Base-by-base conservation (phyloP, 345 rosid species). In the Geranium brycei region DNA sequence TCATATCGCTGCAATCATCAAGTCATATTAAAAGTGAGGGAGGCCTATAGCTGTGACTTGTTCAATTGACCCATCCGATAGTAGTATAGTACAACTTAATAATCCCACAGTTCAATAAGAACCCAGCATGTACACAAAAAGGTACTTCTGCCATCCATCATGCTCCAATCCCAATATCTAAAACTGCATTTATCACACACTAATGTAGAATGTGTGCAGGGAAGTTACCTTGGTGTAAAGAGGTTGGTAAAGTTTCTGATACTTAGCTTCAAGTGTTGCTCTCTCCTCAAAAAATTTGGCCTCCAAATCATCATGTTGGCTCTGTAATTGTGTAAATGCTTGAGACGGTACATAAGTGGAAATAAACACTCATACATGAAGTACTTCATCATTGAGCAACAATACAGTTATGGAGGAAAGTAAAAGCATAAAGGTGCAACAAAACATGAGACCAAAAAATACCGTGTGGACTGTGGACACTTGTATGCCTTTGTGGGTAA, bases 241-340 rank as follows among this genome's bases (percentile, higher is more conserved):
- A 30, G 99, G 99, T 73, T 86, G 90, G 61, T 90, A 93, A 51
- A 85, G 15, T 72, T 83, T 88, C 64, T 90, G 97, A 59, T 93
- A 93, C 64, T 83, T 90, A 15, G 95, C 95, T 73, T 93, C 95
- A 6, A 90, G 84, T 13, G 83, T 92, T 60, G 91, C 96, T 58
- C 89, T 86, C 80, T 93, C 99, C 77, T 90, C 96, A 47, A 88
- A 85, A 62, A 93, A 93, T 41, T 88, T 88, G 2, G 91, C 84
- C 81, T 88, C 97, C 31, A 93, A 55, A 58, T 82, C 97, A 72
- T 93, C 89, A 69, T 93, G 82, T 62, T 88, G 81, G 69, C 85
- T 72, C 99, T 93, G 87, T 23, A 70, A 47, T 57, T 66, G 65
- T 19, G 66, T 51, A 18, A 59, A 59, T 41, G 28, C 56, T n/a